Evolutionary conservation across 129 eudicot genomes (phyloP).

Genomic region (Logfia minima): DNA sequence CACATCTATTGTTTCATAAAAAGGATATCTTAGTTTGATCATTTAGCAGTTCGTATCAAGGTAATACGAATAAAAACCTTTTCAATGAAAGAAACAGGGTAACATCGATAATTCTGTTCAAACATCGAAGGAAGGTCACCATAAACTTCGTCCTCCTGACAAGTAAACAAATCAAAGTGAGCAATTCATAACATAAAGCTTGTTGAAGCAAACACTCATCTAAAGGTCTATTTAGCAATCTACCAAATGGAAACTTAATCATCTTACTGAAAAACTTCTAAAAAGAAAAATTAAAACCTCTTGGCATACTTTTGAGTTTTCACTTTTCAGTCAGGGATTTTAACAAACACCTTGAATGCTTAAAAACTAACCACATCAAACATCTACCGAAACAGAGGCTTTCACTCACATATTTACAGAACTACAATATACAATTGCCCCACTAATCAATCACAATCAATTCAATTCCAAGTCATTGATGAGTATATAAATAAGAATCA

Average conservation of each 20-base stretch:
- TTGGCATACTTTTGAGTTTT: neutral
- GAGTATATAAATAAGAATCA: constrained; percentile 11
- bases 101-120: constrained; percentile 66
- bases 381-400: neutral
- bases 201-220: neutral
- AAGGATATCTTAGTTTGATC: neutral
- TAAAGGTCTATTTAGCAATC: neutral
- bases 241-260: neutral
- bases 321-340: neutral
- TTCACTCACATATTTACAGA: neutral
- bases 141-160: constrained; percentile 43
- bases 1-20: neutral
- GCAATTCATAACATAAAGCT: neutral
- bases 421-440: neutral
- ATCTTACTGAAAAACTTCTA: neutral
- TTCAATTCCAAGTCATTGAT: constrained; percentile 6
- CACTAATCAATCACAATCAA: neutral
- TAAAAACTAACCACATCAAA: neutral
- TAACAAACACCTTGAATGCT: neutral
- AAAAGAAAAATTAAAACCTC: too few species aligned
- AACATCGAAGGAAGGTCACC: constrained; percentile 39
- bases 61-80: constrained; percentile 44
- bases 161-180: constrained; percentile 26
- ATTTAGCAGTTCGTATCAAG: neutral
- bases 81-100: constrained; percentile 67